These are phyloP conservation scores for Allantophomopsis lycopodina DNA, from an alignment of 2,329 filamentous ascomycete species.

Conservation along the genomic window DNA sequence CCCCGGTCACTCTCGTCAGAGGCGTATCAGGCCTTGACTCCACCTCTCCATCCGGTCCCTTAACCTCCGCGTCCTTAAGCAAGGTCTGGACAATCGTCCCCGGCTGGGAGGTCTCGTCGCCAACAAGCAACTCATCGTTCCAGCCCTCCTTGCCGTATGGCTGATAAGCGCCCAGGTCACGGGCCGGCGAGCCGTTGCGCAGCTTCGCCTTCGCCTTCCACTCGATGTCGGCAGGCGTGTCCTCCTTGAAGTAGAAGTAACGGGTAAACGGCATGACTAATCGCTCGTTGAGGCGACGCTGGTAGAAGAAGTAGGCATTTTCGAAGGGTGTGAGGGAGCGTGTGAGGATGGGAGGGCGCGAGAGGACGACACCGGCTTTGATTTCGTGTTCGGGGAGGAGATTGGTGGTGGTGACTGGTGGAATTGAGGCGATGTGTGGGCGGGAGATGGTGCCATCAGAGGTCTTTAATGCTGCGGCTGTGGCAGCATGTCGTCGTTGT, in stretches of 20 bases:
- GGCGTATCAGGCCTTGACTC: conserved; percentile 51
- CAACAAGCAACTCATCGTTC: conserved; percentile 82
- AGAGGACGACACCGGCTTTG: conserved; percentile 65
- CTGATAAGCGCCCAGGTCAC: conserved; percentile 77
- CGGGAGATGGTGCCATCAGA: conserved; percentile 16
- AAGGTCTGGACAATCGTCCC: conserved; percentile 53
- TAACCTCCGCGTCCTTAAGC: conserved; percentile 58
- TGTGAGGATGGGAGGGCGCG: conserved; percentile 77
- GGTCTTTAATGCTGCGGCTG: conserved; percentile 13
- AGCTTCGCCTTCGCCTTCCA: conserved; percentile 79
- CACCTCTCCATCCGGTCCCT: conserved; percentile 42
- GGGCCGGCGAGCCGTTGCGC: conserved; percentile 57
- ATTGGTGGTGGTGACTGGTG: conserved; percentile 9
- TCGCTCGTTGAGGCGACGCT: conserved; percentile 91
- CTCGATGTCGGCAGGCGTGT: conserved; percentile 71
- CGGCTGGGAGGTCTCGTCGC: conserved; percentile 51
- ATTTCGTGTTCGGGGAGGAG: conserved; percentile 23
- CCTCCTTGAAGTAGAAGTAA: conserved; percentile 90
- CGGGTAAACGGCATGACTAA: conserved; percentile 75
- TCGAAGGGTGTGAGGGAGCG: conserved; percentile 78
- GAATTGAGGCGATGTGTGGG: conserved; percentile 15
- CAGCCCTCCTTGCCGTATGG: conserved; percentile 60
- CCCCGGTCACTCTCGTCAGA: conserved; percentile 57
- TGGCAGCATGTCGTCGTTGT: conserved; percentile 11
- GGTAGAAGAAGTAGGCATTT: conserved; percentile 89